phyloP scores from a whole-genome alignment of 495 filamentous ascomycete species.

The Talaromyces nanjingensis region DNA sequence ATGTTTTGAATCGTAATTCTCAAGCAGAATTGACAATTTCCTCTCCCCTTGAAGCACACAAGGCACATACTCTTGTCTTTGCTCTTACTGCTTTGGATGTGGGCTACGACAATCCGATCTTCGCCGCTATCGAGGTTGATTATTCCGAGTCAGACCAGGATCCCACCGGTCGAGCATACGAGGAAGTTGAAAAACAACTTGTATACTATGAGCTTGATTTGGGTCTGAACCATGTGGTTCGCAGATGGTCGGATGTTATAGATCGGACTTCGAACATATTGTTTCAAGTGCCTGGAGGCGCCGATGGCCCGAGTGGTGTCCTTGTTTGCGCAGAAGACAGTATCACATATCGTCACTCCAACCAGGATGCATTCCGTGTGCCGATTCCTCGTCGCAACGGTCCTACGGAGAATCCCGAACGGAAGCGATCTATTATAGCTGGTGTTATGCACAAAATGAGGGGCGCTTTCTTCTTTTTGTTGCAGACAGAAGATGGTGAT shows the following conservation, averaged over 20 bases:
- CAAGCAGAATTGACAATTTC: slow-evolving; percentile 94
- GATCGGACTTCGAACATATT: slow-evolving; percentile 84
- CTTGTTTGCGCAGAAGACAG: slow-evolving; percentile 91
- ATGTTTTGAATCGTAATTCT: slow-evolving; percentile 92
- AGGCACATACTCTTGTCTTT: slow-evolving; percentile 86
- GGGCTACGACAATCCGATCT: slow-evolving; percentile 94
- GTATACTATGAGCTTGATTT: slow-evolving; percentile 98
- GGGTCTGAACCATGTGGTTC: slow-evolving; percentile 92
- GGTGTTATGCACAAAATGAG: slow-evolving; percentile 96
- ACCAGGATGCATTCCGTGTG: slow-evolving; percentile 81
- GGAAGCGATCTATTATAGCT: slow-evolving; percentile 76
- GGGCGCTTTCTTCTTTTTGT: slow-evolving; percentile 95
- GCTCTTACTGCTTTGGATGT: slow-evolving; percentile 82
- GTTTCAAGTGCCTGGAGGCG: slow-evolving; percentile 92
- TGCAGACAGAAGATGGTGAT: slow-evolving; percentile 95
- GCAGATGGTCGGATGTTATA: slow-evolving; percentile 90
- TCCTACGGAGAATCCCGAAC: slow-evolving; percentile 82
- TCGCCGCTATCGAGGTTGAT: slow-evolving; percentile 89
- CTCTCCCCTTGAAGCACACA: slow-evolving; percentile 94
- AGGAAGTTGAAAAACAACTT: slow-evolving; percentile 78
- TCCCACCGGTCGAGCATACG: slow-evolving; percentile 71
- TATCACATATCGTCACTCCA: slow-evolving; percentile 90
- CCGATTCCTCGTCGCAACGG: slow-evolving; percentile 81
- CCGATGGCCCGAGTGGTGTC: slow-evolving; percentile 89
- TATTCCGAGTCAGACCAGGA: slow-evolving; percentile 91